Evolutionary conservation across 2,329 filamentous ascomycete genomes (phyloP), one percentile per base, ranked within the genome.

Genomic region (Amesomyces nigricolor): DNA sequence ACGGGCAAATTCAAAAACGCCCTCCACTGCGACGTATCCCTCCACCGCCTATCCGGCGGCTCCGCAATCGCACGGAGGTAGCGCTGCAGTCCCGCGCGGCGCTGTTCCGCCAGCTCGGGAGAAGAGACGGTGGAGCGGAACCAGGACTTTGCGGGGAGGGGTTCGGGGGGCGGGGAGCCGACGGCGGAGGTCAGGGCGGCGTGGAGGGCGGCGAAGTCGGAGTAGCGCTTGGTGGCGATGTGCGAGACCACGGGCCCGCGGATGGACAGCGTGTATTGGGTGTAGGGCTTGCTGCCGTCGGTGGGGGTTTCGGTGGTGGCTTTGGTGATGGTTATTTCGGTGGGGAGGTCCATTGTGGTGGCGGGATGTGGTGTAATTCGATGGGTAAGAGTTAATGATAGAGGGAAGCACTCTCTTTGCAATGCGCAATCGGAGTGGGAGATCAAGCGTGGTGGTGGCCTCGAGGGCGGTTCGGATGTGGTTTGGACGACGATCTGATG

Each of bases 161-260:
- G 73, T 1, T 76, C 74, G 0, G 89, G 89, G 7, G 89, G 88
- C 17, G 86, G 70, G 19, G 75, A 67, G 63, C 83, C 83, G 54
- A 85, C 79, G 48, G 82, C 74, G 40, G 78, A 73, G 17, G 77
- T 75, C 8, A 95, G 78, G 4, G 79, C 72, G 30, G 75, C 70
- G 72, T 94, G 82, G 14, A 95, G 82, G 46, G 76, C 69, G 53
- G 76, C 74, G 67, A 94, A 94, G 68, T 94, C 89, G 51, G 85
- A 89, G 75, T 92, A 95, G 64, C 89, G 87, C 71, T 91, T 92
- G 65, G 85, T 83, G 5, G 91, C 77, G 61, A 87, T 85, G 64
- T 86, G 88, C 4, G 87, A 87, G 47, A 87, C 83, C 13, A 92
- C 79, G 0, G 89, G 88, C 1, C 91, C 83, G 49, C 87, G 84